Conservation (phyloP, 768 basidiomycete genomes). For the Flagelloscypha sp. region DNA sequence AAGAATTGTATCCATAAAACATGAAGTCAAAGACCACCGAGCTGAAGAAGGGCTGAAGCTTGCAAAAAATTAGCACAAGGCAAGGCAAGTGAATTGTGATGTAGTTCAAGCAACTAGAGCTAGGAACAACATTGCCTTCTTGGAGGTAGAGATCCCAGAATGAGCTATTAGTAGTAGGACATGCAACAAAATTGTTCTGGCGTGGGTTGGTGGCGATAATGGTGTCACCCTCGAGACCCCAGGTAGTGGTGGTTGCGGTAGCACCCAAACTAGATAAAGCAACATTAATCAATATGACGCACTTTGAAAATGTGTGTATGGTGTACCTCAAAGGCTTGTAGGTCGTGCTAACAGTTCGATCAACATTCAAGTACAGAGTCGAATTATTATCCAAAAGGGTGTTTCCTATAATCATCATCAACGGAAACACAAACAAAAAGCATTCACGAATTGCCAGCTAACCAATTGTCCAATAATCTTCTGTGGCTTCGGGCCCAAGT, state of each 20-base stretch:
- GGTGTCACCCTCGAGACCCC: slow-evolving; percentile 53
- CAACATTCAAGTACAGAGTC: slow-evolving; percentile 41
- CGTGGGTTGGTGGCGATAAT: slow-evolving; percentile 46
- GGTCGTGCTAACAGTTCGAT: slow-evolving; percentile 32
- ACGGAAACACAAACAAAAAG: too few relatives aligned
- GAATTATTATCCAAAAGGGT: slow-evolving; percentile 38
- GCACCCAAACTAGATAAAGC: slow-evolving; percentile 34
- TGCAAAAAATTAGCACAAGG: slow-evolving; percentile 34
- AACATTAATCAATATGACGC: too few relatives aligned
- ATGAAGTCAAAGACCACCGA: too few relatives aligned
- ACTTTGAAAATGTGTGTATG: too few relatives aligned
- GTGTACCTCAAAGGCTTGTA: slow-evolving; percentile 44
- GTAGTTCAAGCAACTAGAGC: slow-evolving; percentile 27
- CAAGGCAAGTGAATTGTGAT: slow-evolving; percentile 38
- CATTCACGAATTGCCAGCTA: too few relatives aligned
- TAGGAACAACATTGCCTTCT: slow-evolving; percentile 39
- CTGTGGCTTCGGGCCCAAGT: slow-evolving; percentile 44
- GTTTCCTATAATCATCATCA: too few relatives aligned
- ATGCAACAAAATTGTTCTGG: slow-evolving; percentile 49
- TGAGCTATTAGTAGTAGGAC: slow-evolving; percentile 30
- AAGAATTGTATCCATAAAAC: too few relatives aligned
- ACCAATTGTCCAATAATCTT: slow-evolving; percentile 42
- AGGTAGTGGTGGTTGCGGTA: slow-evolving; percentile 42
- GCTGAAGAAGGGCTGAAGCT: too few relatives aligned
- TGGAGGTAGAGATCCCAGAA: slow-evolving; percentile 44